Evolutionary conservation across 192 early-diverging fungal species (phyloP).

Genomic region (Backusella tarrabulga): DNA sequence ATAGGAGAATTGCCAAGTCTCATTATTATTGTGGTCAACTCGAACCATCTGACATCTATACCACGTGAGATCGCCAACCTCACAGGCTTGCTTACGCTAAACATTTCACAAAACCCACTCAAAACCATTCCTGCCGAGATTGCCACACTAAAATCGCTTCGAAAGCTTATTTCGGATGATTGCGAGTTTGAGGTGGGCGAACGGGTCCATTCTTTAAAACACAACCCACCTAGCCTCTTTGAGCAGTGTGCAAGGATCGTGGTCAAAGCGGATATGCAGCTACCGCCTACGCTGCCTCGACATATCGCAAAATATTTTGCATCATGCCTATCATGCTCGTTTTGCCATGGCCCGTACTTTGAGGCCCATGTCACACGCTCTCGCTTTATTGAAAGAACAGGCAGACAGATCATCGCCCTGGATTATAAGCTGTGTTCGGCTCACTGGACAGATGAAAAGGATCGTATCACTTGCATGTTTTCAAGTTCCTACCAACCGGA

Average conservation of each 20-base stretch:
- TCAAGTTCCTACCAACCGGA: slow-evolving; percentile 8
- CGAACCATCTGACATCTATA: slow-evolving; percentile 60
- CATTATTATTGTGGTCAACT: slow-evolving; percentile 55
- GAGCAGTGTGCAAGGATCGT: slow-evolving; percentile 74
- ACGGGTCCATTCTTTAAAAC: slow-evolving; percentile 28
- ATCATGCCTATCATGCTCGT: slow-evolving; percentile 60
- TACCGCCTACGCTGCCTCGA: slow-evolving; percentile 51
- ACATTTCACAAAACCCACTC: slow-evolving; percentile 68
- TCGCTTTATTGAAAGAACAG: slow-evolving; percentile 60
- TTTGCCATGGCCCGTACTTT: slow-evolving; percentile 81
- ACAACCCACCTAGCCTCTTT: slow-evolving; percentile 61
- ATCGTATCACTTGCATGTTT: slow-evolving; percentile 65
- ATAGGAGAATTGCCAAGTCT: slow-evolving; percentile 65
- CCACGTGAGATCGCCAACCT: slow-evolving; percentile 67
- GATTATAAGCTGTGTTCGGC: slow-evolving; percentile 73
- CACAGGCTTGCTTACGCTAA: slow-evolving; percentile 59
- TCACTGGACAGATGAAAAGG: slow-evolving; percentile 73
- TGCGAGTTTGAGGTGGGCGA: slow-evolving; percentile 50
- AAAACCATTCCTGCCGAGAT: slow-evolving; percentile 69
- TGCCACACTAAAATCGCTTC: slow-evolving; percentile 64
- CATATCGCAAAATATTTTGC: slow-evolving; percentile 66
- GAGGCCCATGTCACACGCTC: slow-evolving; percentile 57
- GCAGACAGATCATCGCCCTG: slow-evolving; percentile 47
- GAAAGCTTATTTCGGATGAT: slow-evolving; percentile 53
- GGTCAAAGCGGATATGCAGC: slow-evolving; percentile 60